Conservation (phyloP, 306 rosid genomes). For the Vachellia pachyceras region DNA sequence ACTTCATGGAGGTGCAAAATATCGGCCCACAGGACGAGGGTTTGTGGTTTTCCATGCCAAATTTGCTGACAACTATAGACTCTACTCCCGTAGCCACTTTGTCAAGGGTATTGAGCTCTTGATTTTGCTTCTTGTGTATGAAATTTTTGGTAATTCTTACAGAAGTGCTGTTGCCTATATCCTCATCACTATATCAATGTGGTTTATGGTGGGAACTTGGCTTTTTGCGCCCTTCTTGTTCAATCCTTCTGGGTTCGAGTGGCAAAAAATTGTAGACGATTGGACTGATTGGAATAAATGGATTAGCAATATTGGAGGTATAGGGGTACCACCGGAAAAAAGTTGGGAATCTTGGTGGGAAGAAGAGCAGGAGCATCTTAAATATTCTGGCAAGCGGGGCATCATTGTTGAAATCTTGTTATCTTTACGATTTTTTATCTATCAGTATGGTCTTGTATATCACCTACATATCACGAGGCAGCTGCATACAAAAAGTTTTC, state of each 20-base stretch:
- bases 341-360: constrained; percentile 99
- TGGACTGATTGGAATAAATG: constrained; percentile 99
- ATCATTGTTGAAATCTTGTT: constrained; percentile 76
- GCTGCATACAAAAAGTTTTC: constrained; percentile 57
- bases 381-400: constrained; percentile 86
- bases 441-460: constrained; percentile 96
- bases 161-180: constrained; percentile 84
- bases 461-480: constrained; percentile 67
- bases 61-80: constrained; percentile 97
- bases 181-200: constrained; percentile 86
- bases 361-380: constrained; percentile 96
- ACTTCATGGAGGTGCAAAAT: constrained; percentile 98
- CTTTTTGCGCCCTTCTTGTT: constrained; percentile 97
- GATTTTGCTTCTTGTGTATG: constrained; percentile 86
- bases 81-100: constrained; percentile 97
- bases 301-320: constrained; percentile 92
- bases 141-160: constrained; percentile 78
- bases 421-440: constrained; percentile 87
- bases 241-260: constrained; percentile 98
- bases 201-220: constrained; percentile 99
- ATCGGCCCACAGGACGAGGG: constrained; percentile 95
- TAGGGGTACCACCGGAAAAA: constrained; percentile 91
- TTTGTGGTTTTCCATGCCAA: constrained; percentile 99
- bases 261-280: constrained; percentile 99
- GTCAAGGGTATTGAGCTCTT: constrained; percentile 97